Percentiles rank a stretch among this genome's conserved stretches.
phyloP scores from a whole-genome alignment of 2,329 filamentous ascomycete genomes.

The Aspergillus fijiensis region DNA sequence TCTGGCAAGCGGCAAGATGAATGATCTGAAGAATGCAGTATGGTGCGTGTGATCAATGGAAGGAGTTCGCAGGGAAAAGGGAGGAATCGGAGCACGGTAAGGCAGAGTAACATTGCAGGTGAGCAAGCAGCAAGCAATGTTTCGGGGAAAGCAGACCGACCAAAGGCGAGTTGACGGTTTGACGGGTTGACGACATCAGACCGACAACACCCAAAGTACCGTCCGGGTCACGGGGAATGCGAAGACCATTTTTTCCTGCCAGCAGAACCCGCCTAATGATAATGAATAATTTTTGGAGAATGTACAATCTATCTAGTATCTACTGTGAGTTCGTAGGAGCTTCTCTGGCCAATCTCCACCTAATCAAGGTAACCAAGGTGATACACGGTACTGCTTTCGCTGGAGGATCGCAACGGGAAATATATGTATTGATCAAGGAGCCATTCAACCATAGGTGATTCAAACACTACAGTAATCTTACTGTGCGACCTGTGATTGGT shows the following conservation, averaged over 20 bases:
- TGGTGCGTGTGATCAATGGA: not conserved
- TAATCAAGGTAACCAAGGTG: too few species aligned
- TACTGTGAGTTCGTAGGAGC: too few species aligned
- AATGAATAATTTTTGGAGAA: too few species aligned
- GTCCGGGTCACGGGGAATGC: conserved; percentile 18
- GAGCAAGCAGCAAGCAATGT: not conserved
- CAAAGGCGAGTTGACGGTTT: not conserved
- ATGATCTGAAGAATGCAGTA: not conserved
- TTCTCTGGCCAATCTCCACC: too few species aligned
- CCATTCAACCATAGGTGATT: too few species aligned
- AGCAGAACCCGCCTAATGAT: not conserved
- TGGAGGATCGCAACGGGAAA: too few species aligned
- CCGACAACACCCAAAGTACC: conserved; percentile 10
- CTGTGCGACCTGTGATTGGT: too few species aligned
- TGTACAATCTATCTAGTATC: too few species aligned
- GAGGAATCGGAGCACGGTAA: not conserved
- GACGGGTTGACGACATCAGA: conserved; percentile 14
- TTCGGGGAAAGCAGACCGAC: not conserved
- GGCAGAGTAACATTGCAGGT: not conserved
- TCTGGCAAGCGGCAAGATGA: not conserved
- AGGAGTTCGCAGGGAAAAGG: not conserved
- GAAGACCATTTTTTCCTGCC: conserved; percentile 7
- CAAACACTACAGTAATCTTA: too few species aligned
- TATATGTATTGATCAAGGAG: too few species aligned
- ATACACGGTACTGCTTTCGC: too few species aligned